Percentiles rank a stretch among this genome's conserved stretches.
These are phyloP conservation scores for Claviceps sp. DNA, from an alignment of 2,329 filamentous ascomycete species.

Conservation along the genomic window DNA sequence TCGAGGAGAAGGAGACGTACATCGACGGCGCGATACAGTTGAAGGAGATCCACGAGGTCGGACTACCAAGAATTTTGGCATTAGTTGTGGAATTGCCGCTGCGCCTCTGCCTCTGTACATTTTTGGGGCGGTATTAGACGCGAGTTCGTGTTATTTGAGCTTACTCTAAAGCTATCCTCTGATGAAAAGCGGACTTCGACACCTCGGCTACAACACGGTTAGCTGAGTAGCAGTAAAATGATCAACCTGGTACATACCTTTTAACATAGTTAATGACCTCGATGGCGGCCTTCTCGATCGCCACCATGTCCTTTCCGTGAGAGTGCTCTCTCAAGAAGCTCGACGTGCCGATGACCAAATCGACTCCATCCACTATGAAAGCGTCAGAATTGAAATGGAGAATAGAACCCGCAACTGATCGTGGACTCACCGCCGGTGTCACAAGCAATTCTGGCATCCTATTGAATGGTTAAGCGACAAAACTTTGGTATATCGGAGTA, in stretches of 20 bases:
- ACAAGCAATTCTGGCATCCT: constrained; percentile 3
- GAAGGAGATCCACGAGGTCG: constrained; percentile 60
- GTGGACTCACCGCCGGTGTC: constrained; percentile 1
- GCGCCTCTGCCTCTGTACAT: neutral
- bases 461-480: neutral
- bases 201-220: constrained; percentile 1
- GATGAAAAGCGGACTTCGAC: constrained; percentile 34
- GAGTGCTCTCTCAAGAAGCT: constrained; percentile 72
- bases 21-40: constrained; percentile 68
- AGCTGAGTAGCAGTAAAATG: neutral
- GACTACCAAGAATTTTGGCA: neutral
- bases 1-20: constrained; percentile 14
- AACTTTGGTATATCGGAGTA: neutral
- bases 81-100: neutral
- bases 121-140: neutral
- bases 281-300: constrained; percentile 49
- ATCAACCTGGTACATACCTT: neutral
- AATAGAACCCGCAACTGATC: neutral
- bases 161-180: constrained; percentile 61
- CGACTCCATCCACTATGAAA: constrained; percentile 36
- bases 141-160: neutral
- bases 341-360: constrained; percentile 56
- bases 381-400: neutral
- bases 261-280: constrained; percentile 11
- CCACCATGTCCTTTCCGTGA: constrained; percentile 81